Percentiles rank a stretch among this genome's conserved stretches.
Evolutionary conservation across 2,329 filamentous ascomycete genomes (phyloP).

Genomic region (Westerdykella aurantiaca): DNA sequence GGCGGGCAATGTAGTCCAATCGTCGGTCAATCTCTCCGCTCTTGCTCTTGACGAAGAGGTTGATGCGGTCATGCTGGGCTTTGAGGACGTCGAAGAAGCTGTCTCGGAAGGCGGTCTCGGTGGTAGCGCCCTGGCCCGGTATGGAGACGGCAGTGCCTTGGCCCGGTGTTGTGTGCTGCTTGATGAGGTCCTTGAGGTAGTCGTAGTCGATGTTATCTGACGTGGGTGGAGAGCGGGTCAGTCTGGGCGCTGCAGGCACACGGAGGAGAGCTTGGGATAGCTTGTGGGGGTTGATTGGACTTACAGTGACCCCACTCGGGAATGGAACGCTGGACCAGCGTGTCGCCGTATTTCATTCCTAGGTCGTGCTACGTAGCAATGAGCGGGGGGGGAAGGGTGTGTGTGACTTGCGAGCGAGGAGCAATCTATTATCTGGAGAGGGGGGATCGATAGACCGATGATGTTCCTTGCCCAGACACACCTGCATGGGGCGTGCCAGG

Average conservation of each 20-base stretch:
- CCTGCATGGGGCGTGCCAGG: no score
- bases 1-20: conserved; percentile 44
- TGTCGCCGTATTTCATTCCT: conserved; percentile 70
- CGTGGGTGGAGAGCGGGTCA: conserved; percentile 8
- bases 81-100: conserved; percentile 66
- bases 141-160: conserved; percentile 67
- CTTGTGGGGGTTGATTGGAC: conserved; percentile 15
- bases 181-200: conserved; percentile 78
- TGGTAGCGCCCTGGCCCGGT: conserved; percentile 56
- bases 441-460: no score
- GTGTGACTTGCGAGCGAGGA: no score
- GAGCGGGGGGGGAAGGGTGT: no score
- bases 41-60: conserved; percentile 74
- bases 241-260: conserved; percentile 4
- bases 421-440: no score
- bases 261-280: neutral
- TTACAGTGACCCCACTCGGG: conserved; percentile 75
- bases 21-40: conserved; percentile 69
- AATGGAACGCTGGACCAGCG: conserved; percentile 68
- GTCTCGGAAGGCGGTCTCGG: conserved; percentile 62
- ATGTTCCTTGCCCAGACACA: no score
- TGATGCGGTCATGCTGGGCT: conserved; percentile 69
- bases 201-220: conserved; percentile 85
- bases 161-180: conserved; percentile 67
- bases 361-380: no score